Evolutionary conservation across 371 early-diverging fungal genomes (phyloP).

Genomic region (Rhizopus arrhizus): DNA sequence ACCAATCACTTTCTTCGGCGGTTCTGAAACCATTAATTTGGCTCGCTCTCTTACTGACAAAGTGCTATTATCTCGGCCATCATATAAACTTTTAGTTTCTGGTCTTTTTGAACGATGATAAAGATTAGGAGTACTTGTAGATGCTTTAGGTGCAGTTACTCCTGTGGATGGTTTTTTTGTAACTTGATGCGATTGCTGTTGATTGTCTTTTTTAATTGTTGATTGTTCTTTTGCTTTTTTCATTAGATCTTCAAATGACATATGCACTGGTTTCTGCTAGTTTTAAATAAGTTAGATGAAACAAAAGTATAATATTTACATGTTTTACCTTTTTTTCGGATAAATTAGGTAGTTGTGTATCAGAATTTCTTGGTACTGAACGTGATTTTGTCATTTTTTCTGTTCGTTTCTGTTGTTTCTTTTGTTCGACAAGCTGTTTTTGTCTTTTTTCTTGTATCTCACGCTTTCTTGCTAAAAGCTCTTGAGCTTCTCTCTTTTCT

Average conservation of each 20-base stretch:
- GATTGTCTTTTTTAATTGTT: slow-evolving; percentile 11
- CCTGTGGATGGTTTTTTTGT: slow-evolving; percentile 6
- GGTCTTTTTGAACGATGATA: slow-evolving; percentile 25
- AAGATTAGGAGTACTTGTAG: slow-evolving; percentile 6
- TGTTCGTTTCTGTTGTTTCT: slow-evolving; percentile 16
- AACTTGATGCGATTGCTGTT: not conserved
- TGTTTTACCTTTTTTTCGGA: slow-evolving; percentile 27
- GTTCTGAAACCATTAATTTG: slow-evolving; percentile 24
- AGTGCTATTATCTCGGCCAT: not conserved
- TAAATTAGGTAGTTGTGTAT: slow-evolving; percentile 1
- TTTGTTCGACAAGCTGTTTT: slow-evolving; percentile 18
- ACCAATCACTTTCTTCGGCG: slow-evolving; percentile 22
- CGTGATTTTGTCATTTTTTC: slow-evolving; percentile 15
- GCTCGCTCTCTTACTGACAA: slow-evolving; percentile 27
- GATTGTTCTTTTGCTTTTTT: slow-evolving; percentile 38
- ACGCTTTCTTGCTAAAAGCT: slow-evolving; percentile 21
- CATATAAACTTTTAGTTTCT: slow-evolving; percentile 4
- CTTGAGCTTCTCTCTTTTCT: slow-evolving; percentile 37
- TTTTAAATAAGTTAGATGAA: not conserved
- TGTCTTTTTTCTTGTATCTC: slow-evolving; percentile 28
- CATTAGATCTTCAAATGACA: slow-evolving; percentile 44
- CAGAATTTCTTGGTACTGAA: not conserved
- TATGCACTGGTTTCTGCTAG: slow-evolving; percentile 36
- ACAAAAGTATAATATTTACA: not conserved
- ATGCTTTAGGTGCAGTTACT: slow-evolving; percentile 7